Conservation (phyloP, 371 early-diverging fungal species). For the Apophysomyces sp. region DNA sequence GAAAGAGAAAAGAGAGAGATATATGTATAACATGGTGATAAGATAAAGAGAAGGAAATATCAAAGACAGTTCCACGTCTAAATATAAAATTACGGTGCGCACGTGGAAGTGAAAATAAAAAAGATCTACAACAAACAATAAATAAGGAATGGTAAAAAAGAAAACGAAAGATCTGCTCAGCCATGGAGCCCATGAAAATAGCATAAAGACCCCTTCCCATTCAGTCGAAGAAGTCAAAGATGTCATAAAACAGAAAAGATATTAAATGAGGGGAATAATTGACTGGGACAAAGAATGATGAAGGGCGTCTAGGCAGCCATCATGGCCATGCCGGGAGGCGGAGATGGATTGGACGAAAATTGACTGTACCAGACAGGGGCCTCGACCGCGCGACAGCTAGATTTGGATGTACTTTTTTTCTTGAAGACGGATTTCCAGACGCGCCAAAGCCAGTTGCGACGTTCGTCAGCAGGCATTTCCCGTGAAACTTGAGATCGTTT, state of each 20-base stretch:
- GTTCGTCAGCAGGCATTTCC: background rate
- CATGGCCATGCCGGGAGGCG: constrained; percentile 12
- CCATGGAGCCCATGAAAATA: background rate
- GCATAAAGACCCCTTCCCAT: background rate
- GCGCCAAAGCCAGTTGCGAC: constrained; percentile 1
- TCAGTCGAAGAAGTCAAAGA: background rate
- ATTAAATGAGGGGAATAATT: background rate
- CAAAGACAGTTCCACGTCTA: constrained; percentile 1
- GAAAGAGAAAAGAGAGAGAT: too few species aligned
- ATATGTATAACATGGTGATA: background rate
- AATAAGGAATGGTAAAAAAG: constrained; percentile 1
- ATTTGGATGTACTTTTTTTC: background rate
- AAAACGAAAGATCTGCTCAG: background rate
- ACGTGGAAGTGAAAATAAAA: background rate
- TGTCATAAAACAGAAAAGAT: background rate
- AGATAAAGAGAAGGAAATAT: background rate
- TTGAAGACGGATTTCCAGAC: background rate
- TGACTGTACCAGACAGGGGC: constrained; percentile 26
- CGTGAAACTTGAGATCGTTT: background rate
- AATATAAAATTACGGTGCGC: background rate
- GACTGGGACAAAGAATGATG: background rate
- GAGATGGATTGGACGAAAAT: constrained; percentile 19
- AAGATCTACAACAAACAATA: background rate
- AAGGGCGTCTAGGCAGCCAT: constrained; percentile 6
- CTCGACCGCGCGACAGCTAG: background rate